These are phyloP conservation scores for Cyclotella distinguenda DNA, from an alignment of 108 stramenopile species.

Conservation along the genomic window DNA sequence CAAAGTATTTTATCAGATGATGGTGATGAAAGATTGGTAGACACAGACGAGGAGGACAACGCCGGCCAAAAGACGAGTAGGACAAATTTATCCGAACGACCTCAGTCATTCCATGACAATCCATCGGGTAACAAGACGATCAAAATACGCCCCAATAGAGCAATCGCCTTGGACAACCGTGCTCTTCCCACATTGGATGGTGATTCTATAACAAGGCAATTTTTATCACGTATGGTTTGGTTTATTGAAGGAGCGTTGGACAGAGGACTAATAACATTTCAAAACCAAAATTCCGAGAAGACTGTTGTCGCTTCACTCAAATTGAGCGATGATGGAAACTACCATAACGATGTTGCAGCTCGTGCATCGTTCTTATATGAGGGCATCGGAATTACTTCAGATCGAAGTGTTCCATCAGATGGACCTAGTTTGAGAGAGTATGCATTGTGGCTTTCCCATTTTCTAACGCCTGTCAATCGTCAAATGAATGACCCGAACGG, in stretches of 20 bases:
- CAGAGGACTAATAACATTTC: constrained; percentile 2
- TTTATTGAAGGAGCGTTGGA: constrained; percentile 29
- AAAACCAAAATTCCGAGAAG: neutral
- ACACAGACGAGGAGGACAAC: no score
- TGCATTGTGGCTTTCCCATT: constrained; percentile 22
- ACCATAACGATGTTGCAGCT: neutral
- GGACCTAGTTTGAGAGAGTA: constrained; percentile 2
- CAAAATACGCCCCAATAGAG: constrained; percentile 10
- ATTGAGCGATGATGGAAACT: neutral
- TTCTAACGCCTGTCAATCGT: constrained; percentile 26
- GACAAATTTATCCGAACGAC: no score
- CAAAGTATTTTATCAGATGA: no score
- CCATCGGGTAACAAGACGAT: no score
- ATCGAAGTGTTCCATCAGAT: neutral
- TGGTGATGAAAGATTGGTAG: no score
- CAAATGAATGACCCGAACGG: neutral
- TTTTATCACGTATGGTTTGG: constrained; percentile 18
- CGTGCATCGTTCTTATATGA: constrained; percentile 23
- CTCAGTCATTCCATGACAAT: no score
- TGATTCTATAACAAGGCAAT: constrained; percentile 31
- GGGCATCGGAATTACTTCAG: neutral
- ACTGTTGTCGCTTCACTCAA: constrained; percentile 10
- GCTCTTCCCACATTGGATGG: constrained; percentile 29
- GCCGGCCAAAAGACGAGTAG: no score
- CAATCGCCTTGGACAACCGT: constrained; percentile 43